Percentiles rank a stretch among this genome's conserved stretches.
phyloP scores from a whole-genome alignment of 1,284 basidiomycete genomes.

The Austropuccinia psidii region DNA sequence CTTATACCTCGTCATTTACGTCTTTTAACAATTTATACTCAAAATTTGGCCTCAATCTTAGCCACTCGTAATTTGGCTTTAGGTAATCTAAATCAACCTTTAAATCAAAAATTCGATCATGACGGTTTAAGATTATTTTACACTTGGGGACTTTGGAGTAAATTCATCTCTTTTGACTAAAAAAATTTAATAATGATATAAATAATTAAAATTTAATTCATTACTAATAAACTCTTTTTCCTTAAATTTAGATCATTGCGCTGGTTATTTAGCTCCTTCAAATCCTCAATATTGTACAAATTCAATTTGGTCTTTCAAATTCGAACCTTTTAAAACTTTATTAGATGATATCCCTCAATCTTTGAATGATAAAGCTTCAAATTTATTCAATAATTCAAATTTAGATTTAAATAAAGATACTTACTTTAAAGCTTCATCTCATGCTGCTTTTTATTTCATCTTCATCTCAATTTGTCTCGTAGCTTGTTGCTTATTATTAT shows the following conservation, averaged over 20 bases:
- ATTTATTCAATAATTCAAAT: neutral
- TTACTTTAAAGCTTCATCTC: conserved; percentile 1
- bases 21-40: conserved; percentile 1
- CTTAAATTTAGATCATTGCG: conserved; percentile 29
- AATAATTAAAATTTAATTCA: too few species aligned
- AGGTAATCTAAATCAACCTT: neutral
- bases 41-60: conserved; percentile 1
- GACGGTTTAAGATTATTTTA: conserved; percentile 24
- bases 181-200: too few species aligned
- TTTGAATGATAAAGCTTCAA: neutral
- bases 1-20: conserved; percentile 21
- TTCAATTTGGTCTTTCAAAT: neutral
- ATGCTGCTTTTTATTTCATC: conserved; percentile 29
- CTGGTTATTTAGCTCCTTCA: conserved; percentile 7
- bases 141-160: conserved; percentile 36
- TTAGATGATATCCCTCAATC: neutral
- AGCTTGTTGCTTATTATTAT: neutral
- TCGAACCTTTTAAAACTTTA: conserved; percentile 5
- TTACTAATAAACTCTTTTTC: too few species aligned
- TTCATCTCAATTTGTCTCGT: conserved; percentile 10
- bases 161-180: too few species aligned
- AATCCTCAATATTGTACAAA: conserved; percentile 28
- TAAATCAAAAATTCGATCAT: neutral
- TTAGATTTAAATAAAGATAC: neutral
- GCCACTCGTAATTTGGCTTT: neutral